phyloP scores from a whole-genome alignment of 768 basidiomycete species.

The Xerocomellus dryophilus region DNA sequence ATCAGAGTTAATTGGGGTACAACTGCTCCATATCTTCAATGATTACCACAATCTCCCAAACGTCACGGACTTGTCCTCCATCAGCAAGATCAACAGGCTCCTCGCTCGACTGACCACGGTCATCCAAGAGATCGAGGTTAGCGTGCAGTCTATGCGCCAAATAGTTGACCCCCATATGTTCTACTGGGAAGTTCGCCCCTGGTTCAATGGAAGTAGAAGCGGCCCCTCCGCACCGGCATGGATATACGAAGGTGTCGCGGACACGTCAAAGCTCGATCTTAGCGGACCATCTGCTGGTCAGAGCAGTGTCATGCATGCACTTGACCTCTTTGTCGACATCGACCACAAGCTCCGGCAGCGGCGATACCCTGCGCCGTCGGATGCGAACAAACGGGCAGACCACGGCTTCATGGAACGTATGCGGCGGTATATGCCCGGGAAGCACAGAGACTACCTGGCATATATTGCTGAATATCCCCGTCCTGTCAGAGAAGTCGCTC shows the following conservation, averaged over 20 bases:
- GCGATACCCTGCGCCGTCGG: slow-evolving; percentile 65
- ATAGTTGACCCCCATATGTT: slow-evolving; percentile 82
- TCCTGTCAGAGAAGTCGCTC: slow-evolving; percentile 62
- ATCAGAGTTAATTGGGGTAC: slow-evolving; percentile 82
- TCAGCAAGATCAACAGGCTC: slow-evolving; percentile 68
- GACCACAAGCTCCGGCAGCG: slow-evolving; percentile 78
- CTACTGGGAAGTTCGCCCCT: slow-evolving; percentile 87
- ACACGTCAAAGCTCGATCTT: slow-evolving; percentile 56
- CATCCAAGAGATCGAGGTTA: slow-evolving; percentile 69
- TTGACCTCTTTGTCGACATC: slow-evolving; percentile 84
- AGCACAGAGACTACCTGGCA: slow-evolving; percentile 80
- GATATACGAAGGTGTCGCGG: slow-evolving; percentile 76
- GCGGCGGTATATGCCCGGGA: slow-evolving; percentile 93
- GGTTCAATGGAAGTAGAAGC: slow-evolving; percentile 82
- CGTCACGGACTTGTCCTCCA: slow-evolving; percentile 55
- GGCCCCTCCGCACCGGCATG: slow-evolving; percentile 52
- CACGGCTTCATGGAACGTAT: slow-evolving; percentile 88
- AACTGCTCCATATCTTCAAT: slow-evolving; percentile 83
- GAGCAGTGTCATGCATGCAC: slow-evolving; percentile 83
- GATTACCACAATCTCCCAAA: slow-evolving; percentile 79
- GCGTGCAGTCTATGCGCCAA: slow-evolving; percentile 66
- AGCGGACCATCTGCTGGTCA: slow-evolving; percentile 95
- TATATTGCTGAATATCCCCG: slow-evolving; percentile 59
- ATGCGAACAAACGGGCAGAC: slow-evolving; percentile 62
- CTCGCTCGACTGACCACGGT: slow-evolving; percentile 63